These are phyloP conservation scores for Ogataea paraovalis DNA, from an alignment of 805 yeast genomes.

Conservation along the genomic window DNA sequence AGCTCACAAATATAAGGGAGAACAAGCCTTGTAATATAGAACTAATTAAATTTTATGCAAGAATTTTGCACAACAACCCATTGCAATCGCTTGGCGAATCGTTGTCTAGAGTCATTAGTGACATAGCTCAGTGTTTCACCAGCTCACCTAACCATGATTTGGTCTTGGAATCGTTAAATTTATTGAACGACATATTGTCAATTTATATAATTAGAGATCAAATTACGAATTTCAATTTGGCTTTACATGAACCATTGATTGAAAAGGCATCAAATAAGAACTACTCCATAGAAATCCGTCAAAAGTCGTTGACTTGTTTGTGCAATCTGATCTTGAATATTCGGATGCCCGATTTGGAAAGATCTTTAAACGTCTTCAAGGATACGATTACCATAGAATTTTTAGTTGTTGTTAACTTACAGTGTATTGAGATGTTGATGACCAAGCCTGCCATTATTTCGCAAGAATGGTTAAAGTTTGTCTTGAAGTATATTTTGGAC, in stretches of 20 bases:
- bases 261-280: slow-evolving; percentile 28
- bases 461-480: slow-evolving; percentile 18
- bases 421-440: slow-evolving; percentile 19
- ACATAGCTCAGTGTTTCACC: slow-evolving; percentile 17
- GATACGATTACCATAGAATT: slow-evolving; percentile 28
- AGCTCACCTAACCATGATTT: slow-evolving; percentile 29
- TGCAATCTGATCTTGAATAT: slow-evolving; percentile 15
- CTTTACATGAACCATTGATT: slow-evolving; percentile 14
- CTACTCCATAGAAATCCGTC: slow-evolving; percentile 31
- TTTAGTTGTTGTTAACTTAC: slow-evolving; percentile 21
- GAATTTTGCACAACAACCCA: slow-evolving; percentile 30
- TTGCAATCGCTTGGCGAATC: slow-evolving; percentile 31
- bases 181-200: slow-evolving; percentile 21
- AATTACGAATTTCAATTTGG: slow-evolving; percentile 2
- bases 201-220: slow-evolving; percentile 8
- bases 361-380: slow-evolving; percentile 17
- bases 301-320: slow-evolving; percentile 23
- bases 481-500: slow-evolving; percentile 16
- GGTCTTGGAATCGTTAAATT: slow-evolving; percentile 26
- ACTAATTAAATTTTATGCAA: slow-evolving; percentile 34
- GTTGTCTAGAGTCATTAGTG: slow-evolving; percentile 17
- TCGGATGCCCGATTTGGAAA: slow-evolving; percentile 1
- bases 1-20: slow-evolving; percentile 18
- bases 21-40: slow-evolving; percentile 27
- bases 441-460: slow-evolving; percentile 5